Base-by-base conservation (phyloP, 2,329 filamentous ascomycete genomes). In the Fusarium abutilonis region DNA sequence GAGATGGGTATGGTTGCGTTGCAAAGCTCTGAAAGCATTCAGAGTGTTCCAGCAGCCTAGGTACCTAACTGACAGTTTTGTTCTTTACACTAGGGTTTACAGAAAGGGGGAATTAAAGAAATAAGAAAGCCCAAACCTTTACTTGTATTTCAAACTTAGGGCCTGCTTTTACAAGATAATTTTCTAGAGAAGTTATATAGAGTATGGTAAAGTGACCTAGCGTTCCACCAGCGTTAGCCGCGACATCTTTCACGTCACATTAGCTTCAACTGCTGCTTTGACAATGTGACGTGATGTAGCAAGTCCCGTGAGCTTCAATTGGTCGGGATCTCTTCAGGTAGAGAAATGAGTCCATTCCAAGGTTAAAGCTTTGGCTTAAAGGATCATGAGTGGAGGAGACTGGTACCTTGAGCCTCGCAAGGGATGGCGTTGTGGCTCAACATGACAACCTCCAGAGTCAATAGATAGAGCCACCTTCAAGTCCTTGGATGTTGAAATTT, bases 131-230 rank as follows among this genome's bases (percentile, higher is more conserved):
- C 6, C 23, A 8, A 26, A 8, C 23, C 19, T 19, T 19, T 3
- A 26, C 8, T 26, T 26, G 23, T 4, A 26, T 26, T 26, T 19
- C 19, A 19, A 19, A 19, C 19, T 19, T 19, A 4, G 4, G 19
- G 4, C 19, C 19, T 19, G 19, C 3, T 19, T 19, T 19, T 19
- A 19, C 19, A 19, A 19, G 19, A 19, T 19, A 19, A n/a, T n/a
- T n/a, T n/a, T n/a, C n/a, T n/a, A n/a, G n/a, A n/a, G n/a, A n/a
- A n/a, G n/a, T n/a, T n/a, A n/a, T n/a, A n/a, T n/a, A n/a, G n/a
- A n/a, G n/a, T n/a, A n/a, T n/a, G n/a, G n/a, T 57, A 52, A 60
- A 39, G 53, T 60, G 57, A 60, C 43, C 17, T 52, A 58, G 62
- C 47, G 62, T 52, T 9, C 29, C 11, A 11, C 23, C 19, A 61